Conservation (phyloP, 306 rosid species). For the Prunus padus region DNA sequence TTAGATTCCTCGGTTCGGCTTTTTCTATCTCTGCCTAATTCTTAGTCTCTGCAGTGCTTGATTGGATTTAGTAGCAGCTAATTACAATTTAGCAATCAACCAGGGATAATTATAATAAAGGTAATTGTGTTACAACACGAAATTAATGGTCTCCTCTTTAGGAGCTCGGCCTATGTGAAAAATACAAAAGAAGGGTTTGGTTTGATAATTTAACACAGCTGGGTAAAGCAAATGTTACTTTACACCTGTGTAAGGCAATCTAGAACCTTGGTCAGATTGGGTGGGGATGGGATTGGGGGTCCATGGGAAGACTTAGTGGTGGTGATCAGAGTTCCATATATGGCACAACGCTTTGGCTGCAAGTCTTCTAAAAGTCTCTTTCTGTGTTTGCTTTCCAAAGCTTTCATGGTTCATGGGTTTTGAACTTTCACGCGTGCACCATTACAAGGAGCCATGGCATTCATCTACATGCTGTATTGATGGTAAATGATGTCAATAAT, state of each 20-base stretch:
- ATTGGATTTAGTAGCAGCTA: neutral
- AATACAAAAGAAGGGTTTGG: neutral
- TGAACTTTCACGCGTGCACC: neutral
- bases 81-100: neutral
- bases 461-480: neutral
- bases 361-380: neutral
- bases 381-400: neutral
- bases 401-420: neutral
- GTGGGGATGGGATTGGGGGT: neutral
- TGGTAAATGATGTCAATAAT: neutral
- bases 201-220: neutral
- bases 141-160: neutral
- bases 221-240: no score
- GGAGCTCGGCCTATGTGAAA: neutral
- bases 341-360: neutral
- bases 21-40: conserved; percentile 12
- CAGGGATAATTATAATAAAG: neutral
- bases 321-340: neutral
- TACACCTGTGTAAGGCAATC: no score
- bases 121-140: neutral
- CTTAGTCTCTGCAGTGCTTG: neutral
- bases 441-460: neutral
- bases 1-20: conserved; percentile 3
- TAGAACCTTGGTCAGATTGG: no score
- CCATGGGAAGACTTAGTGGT: neutral